phyloP scores from a whole-genome alignment of 805 yeast genomes.

The Nakazawaea laoshanensis region DNA sequence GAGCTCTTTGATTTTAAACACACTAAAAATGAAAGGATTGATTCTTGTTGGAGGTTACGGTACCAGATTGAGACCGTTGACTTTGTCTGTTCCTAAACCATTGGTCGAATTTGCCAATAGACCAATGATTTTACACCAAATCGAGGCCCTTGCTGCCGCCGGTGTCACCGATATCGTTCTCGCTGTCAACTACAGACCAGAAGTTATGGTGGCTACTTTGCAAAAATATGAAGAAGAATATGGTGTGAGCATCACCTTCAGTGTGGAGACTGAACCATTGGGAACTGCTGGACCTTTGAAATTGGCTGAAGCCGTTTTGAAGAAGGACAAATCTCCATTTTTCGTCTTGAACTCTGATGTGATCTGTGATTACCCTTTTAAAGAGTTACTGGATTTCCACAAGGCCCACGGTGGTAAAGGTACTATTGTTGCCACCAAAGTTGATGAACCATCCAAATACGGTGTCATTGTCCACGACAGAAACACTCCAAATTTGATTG shows the following conservation, averaged over 20 bases:
- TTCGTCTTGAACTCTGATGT: conserved; percentile 98
- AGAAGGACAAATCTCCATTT: conserved; percentile 93
- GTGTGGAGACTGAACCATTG: conserved; percentile 98
- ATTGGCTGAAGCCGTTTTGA: conserved; percentile 88
- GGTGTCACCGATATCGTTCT: conserved; percentile 98
- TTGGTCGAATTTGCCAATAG: conserved; percentile 97
- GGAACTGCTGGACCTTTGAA: conserved; percentile 99
- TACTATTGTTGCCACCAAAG: conserved; percentile 98
- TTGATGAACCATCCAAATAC: conserved; percentile 98
- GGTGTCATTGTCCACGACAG: conserved; percentile 99
- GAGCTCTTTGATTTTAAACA: too few species aligned
- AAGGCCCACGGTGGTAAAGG: conserved; percentile 94
- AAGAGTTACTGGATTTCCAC: conserved; percentile 89
- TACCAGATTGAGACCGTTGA: conserved; percentile 98
- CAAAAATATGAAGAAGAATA: conserved; percentile 90
- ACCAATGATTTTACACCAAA: conserved; percentile 98
- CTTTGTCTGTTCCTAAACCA: conserved; percentile 92
- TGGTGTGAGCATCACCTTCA: conserved; percentile 92
- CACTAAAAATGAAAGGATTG: conserved; percentile 72
- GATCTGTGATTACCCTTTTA: conserved; percentile 97
- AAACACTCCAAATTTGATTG: conserved; percentile 90
- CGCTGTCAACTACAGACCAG: conserved; percentile 99
- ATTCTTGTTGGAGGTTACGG: conserved; percentile 99
- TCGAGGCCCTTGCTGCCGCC: conserved; percentile 95
- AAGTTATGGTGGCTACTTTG: conserved; percentile 94